Evolutionary conservation across 306 rosid species (phyloP), one percentile per base, ranked within the genome.

Genomic region (Lathyrus tuberosus): DNA sequence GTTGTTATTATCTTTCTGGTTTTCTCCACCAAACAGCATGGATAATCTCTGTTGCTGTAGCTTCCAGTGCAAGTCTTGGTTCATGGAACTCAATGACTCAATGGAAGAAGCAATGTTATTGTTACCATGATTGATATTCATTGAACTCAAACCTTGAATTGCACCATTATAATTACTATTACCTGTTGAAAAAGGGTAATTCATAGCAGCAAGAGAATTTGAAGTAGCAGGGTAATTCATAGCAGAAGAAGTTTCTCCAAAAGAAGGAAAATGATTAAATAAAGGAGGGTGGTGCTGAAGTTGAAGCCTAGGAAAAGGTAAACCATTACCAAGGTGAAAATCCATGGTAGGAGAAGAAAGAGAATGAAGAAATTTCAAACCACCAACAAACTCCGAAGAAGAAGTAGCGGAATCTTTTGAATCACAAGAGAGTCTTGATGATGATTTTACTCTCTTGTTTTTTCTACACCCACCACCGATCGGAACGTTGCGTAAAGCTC

Each of bases 21-120:
- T 65, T 10, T 80, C 84, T 2, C 74, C 84, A 10, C 88, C 90
- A 41, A 86, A 84, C 24, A 93, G 53, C 91, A 70, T 75, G n/a
- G 94, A 76, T 20, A 94, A 79, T 22, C 98, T 59, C 71, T 88
- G 98, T 76, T 94, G 97, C 76, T 94, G 98, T 5, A 94, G 66
- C 76, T 87, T 94, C 94, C 92, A 88, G 87, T 94, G 98, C 78
- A 94, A 88, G 86, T 94, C 97, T 77, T 90, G 98, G 83, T 94
- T 94, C 24, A 94, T 80, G 9, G 88, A 88, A 60, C 98, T 94
- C 81, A 94, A 78, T 1, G 98, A 94, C 58, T 94, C 97, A 47
- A 93, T 90, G 0, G 96, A 86, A 60, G 98, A 80, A 33, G 96
- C 93, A 5, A 90, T 70, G 43, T 43, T 81, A 14, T 42, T 61